phyloP scores from a whole-genome alignment of 2,329 filamentous ascomycete species.

The Emericellopsis atlantica region DNA sequence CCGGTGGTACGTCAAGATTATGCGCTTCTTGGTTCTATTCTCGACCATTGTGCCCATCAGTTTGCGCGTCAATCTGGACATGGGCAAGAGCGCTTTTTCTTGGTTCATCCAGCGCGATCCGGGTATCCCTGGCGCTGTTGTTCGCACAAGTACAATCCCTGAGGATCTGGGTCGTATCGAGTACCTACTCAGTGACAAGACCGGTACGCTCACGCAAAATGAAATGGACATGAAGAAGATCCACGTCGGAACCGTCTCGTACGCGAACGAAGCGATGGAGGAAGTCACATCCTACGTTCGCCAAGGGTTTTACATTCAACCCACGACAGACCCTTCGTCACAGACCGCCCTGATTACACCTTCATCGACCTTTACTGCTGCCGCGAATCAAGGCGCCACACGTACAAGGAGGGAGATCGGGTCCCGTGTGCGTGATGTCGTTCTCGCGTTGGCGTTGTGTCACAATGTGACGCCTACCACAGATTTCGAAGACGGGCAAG shows the following conservation, averaged over 20 bases:
- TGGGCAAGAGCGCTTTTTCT: conserved; percentile 94
- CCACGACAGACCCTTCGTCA: conserved; percentile 29
- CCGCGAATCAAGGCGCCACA: conserved; percentile 51
- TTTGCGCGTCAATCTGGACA: conserved; percentile 87
- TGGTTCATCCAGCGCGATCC: conserved; percentile 88
- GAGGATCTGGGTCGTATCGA: conserved; percentile 94
- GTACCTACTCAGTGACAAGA: conserved; percentile 94
- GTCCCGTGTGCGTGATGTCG: conserved; percentile 81
- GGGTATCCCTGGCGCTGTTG: conserved; percentile 83
- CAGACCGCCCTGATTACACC: conserved; percentile 55
- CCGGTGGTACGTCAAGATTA: conserved; percentile 91
- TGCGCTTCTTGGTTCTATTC: conserved; percentile 95
- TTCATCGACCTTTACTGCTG: conserved; percentile 55
- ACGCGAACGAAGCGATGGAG: conserved; percentile 98
- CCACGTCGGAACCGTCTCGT: conserved; percentile 94
- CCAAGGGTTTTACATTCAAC: conserved; percentile 60
- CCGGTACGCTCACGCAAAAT: conserved; percentile 94
- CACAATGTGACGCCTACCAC: conserved; percentile 85
- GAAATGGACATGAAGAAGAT: conserved; percentile 99
- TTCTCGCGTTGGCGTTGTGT: conserved; percentile 82
- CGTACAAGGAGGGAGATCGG: conserved; percentile 88
- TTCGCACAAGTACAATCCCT: conserved; percentile 92
- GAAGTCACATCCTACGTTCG: conserved; percentile 80
- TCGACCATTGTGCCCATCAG: conserved; percentile 99
- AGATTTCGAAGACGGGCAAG: conserved; percentile 69